phyloP scores from a whole-genome alignment of 2,329 filamentous ascomycete species.

The Pseudogymnoascus sp. region DNA sequence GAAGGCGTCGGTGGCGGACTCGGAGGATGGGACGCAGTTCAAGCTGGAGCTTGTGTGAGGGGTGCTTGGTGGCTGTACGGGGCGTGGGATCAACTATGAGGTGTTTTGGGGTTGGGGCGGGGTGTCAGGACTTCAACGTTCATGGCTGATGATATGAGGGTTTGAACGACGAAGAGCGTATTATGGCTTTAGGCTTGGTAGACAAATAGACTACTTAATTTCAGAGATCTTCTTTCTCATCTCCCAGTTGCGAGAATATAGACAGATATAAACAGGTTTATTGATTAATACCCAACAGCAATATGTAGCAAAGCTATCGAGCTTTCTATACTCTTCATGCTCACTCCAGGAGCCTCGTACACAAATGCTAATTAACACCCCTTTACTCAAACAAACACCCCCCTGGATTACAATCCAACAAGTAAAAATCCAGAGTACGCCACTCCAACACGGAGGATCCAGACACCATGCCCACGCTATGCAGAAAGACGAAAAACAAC shows the following conservation, averaged over 20 bases:
- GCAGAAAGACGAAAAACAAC: not conserved
- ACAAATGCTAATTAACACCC: not conserved
- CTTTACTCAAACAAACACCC: not conserved
- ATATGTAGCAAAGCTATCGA: not conserved
- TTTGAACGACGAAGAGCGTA: not conserved
- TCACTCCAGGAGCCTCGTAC: not conserved
- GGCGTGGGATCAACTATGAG: not conserved
- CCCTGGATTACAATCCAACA: conserved; percentile 1
- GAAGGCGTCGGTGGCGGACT: not conserved
- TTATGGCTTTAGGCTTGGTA: not conserved
- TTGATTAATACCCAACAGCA: conserved; percentile 3
- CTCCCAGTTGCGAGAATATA: not conserved
- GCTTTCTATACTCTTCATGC: not conserved
- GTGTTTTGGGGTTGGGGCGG: conserved; percentile 1
- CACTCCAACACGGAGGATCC: not conserved
- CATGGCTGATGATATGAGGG: not conserved
- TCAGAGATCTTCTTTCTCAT: not conserved
- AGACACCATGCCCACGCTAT: conserved; percentile 3
- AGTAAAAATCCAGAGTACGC: not conserved
- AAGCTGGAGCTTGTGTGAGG: conserved; percentile 15
- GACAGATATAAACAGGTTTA: not conserved
- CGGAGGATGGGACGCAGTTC: conserved; percentile 19
- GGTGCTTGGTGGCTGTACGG: not conserved
- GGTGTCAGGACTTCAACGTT: conserved; percentile 5
- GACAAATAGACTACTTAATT: conserved; percentile 7